Conservation (phyloP, 345 rosid species). For the Gossypium herbaceum region DNA sequence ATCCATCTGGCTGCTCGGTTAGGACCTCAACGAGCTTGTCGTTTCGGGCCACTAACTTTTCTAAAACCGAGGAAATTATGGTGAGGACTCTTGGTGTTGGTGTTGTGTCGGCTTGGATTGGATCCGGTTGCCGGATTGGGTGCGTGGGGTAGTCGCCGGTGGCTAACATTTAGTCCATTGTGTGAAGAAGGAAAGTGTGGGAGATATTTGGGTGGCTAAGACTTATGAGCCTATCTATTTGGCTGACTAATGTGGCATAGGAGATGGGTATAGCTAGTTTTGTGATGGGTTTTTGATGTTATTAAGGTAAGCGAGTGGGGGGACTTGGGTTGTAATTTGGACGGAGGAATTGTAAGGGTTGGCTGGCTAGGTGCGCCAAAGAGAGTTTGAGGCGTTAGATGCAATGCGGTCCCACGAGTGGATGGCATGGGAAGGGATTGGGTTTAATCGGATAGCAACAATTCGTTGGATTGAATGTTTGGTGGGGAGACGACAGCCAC, state of each 20-base stretch:
- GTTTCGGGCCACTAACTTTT: constrained; percentile 73
- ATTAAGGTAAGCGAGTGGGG: not conserved
- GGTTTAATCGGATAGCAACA: constrained; percentile 1
- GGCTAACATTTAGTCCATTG: constrained; percentile 37
- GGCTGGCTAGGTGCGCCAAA: not conserved
- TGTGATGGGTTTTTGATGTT: not conserved
- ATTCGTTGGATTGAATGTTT: not conserved
- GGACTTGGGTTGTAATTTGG: not conserved
- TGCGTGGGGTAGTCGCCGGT: constrained; percentile 15
- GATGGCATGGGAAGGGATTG: constrained; percentile 7
- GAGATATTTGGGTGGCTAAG: constrained; percentile 17
- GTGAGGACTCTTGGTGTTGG: constrained; percentile 65
- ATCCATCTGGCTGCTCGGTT: constrained; percentile 14
- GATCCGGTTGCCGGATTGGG: not conserved
- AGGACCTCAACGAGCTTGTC: constrained; percentile 44
- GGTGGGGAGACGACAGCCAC: not conserved
- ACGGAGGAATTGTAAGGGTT: not conserved
- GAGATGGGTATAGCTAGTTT: not conserved
- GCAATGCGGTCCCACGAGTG: constrained; percentile 3
- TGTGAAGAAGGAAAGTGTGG: not conserved
- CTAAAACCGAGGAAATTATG: constrained; percentile 55
- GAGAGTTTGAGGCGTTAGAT: not conserved
- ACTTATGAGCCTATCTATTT: constrained; percentile 1
- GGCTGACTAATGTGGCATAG: not conserved
- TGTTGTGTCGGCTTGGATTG: constrained; percentile 23